Base-by-base conservation (phyloP, 1,284 basidiomycete genomes). In the Leccinum colubrinum region DNA sequence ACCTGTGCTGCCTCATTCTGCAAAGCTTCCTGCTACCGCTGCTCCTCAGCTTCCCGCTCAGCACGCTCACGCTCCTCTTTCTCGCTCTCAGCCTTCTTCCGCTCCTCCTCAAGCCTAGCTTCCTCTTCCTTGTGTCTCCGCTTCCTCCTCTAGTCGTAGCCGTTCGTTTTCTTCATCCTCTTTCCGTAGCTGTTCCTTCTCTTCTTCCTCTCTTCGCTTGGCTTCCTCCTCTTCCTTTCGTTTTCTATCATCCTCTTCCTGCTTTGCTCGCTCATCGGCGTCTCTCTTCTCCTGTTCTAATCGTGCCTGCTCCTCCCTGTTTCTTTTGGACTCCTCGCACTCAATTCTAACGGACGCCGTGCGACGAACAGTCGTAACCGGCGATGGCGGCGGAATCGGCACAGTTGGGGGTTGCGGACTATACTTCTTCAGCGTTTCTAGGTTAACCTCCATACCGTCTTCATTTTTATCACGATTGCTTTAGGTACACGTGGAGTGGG, bases 401-500 rank as follows among this genome's bases (percentile, higher is more conserved):
- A 78, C 76, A 7, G 78, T 75, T 3, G 81, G 69, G 6, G 81
- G 77, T 43, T 75, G 68, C 3, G 78, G 74, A 56, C 76, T 77
- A 59, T 78, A 72, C 68, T 84, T 83, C 67, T 81, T 83, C 62
- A 87, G 73, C 27, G 76, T 71, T 51, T 82, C 83, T 37, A 90
- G 59, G 57, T 83, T 80, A 43, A 91, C 76, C 72, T 89, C 87
- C 20, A 76, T 80, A 20, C 90, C 90, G 33, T 86, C 83, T 60
- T 70, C 65, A 33, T 74, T 74, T 68, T 78, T 81, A 83, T 81
- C 46, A 72, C 71, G 35, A 79, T 73, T 27, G 74, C 72, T 59
- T 65, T 67, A 30, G 67, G 61, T 25, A 59, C 4, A 12, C 73
- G 66, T 1, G 68, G 20, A 30, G 66, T 72, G 6, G 90, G 89